These are phyloP conservation scores for Penicillium steckii DNA, from an alignment of 495 filamentous ascomycete genomes.

Conservation along the genomic window DNA sequence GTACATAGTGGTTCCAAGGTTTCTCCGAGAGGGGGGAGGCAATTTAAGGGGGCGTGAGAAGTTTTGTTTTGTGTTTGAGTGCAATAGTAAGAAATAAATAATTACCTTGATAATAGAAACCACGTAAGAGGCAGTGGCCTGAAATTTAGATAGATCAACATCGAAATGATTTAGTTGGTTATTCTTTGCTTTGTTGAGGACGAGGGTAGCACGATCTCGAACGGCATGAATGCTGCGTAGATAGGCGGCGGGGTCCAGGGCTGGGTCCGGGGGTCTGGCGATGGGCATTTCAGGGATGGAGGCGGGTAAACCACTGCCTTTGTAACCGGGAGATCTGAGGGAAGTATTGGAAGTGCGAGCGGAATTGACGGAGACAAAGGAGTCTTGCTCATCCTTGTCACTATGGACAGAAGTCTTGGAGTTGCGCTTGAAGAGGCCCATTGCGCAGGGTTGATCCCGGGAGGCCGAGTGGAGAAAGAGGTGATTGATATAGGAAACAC, in stretches of 20 bases:
- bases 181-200: conserved; percentile 73
- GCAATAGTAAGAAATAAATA: too few species aligned
- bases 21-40: too few species aligned
- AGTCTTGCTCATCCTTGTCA: conserved; percentile 46
- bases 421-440: conserved; percentile 67
- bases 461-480: conserved; percentile 4
- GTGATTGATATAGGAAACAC: conserved; percentile 2
- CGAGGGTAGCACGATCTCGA: conserved; percentile 69
- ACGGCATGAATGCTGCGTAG: conserved; percentile 88
- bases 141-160: conserved; percentile 86
- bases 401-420: conserved; percentile 52
- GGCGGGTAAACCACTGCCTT: conserved; percentile 41
- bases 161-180: conserved; percentile 87
- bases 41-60: neutral
- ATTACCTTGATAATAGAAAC: conserved; percentile 93
- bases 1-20: too few species aligned
- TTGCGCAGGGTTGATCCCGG: conserved; percentile 23
- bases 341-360: conserved; percentile 54
- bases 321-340: conserved; percentile 53
- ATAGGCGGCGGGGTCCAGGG: conserved; percentile 88
- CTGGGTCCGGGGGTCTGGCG: conserved; percentile 84
- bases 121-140: conserved; percentile 86
- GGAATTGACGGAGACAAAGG: conserved; percentile 48
- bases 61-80: neutral
- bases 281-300: conserved; percentile 66